Evolutionary conservation across 768 basidiomycete species (phyloP), one percentile per base, ranked within the genome.

Genomic region (Lactarius evosmus): DNA sequence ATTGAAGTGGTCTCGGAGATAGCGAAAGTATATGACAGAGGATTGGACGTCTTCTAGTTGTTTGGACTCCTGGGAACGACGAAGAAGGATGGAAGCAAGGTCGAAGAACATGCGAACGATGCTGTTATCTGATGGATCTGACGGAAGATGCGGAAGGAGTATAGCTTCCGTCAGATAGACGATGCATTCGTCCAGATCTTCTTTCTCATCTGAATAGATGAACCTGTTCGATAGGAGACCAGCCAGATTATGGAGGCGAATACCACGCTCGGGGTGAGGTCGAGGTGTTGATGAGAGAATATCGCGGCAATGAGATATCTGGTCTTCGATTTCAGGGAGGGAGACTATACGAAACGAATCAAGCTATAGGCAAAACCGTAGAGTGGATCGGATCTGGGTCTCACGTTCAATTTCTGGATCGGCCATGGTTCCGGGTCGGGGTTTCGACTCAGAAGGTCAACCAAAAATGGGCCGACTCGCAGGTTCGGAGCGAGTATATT

Each of bases 211-310:
- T 14, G 25, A 49, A 49, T 14, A 12, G 11, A 5, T 6, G 46
- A 49, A 49, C 46, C 12, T 49, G 46, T 0, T 27, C 12, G 46
- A 49, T 27, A 49, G 46, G 22, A 49, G 25, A 25, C 46, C 25
- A 25, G 46, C 46, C 25, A 49, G 46, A 27, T 49, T 49, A 25
- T 12, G 6, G 22, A 49, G 46, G 4, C 22, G 7, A 12, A 25
- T 6, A 49, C 25, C 3, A 6, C 46, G 46, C 14, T 49, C 46
- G 16, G 46, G 46, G 46, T 49, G 46, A 49, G 22, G 12, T 25
- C 46, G 46, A 25, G 46, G 46, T 49, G 46, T 49, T 7, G 46
- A 49, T 49, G 46, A 49, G 46, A 49, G 46, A 25, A 49, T 49
- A 49, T 49, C 6, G 5, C 22, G 46, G 25, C 12, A 49, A 25